Conservation (phyloP, 2,329 filamentous ascomycete species). For the Ceratocystis eucalypticola region DNA sequence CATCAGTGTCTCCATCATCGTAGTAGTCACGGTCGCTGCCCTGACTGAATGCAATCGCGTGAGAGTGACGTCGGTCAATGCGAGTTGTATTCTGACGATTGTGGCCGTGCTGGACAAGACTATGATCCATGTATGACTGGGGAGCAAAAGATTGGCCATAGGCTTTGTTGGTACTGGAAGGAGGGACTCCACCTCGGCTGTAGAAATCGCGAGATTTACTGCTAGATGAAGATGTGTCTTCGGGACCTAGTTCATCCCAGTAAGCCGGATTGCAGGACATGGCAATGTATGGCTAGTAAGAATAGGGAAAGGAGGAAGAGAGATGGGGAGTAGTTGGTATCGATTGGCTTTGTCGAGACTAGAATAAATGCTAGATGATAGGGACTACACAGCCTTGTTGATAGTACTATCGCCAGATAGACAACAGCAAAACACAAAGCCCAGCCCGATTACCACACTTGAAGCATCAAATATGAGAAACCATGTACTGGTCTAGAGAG, state of each 20-base stretch:
- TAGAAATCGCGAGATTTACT: not conserved
- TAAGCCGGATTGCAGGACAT: slow-evolving; percentile 1
- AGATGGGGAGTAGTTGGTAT: not conserved
- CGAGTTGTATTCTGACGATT: slow-evolving; percentile 7
- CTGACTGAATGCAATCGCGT: slow-evolving; percentile 7
- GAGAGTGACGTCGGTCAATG: slow-evolving; percentile 12
- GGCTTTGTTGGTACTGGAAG: slow-evolving; percentile 19
- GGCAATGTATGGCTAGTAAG: not conserved
- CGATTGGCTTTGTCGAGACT: too few relatives aligned
- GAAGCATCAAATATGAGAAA: too few relatives aligned
- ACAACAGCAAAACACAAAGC: too few relatives aligned
- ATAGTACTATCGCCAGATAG: too few relatives aligned
- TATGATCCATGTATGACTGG: slow-evolving; percentile 15
- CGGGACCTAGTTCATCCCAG: slow-evolving; percentile 1
- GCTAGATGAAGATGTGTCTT: not conserved
- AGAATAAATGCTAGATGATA: too few relatives aligned
- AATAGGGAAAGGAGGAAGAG: not conserved
- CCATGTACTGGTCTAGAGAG: not conserved
- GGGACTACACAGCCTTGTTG: too few relatives aligned
- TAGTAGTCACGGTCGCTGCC: slow-evolving; percentile 11
- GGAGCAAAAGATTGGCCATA: slow-evolving; percentile 19
- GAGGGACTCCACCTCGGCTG: slow-evolving; percentile 9
- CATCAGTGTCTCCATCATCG: not conserved
- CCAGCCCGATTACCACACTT: too few relatives aligned
- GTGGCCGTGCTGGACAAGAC: not conserved